Evolutionary conservation across 768 basidiomycete genomes (phyloP), one percentile per base, ranked within the genome.

Genomic region (Lenzites betulinus): DNA sequence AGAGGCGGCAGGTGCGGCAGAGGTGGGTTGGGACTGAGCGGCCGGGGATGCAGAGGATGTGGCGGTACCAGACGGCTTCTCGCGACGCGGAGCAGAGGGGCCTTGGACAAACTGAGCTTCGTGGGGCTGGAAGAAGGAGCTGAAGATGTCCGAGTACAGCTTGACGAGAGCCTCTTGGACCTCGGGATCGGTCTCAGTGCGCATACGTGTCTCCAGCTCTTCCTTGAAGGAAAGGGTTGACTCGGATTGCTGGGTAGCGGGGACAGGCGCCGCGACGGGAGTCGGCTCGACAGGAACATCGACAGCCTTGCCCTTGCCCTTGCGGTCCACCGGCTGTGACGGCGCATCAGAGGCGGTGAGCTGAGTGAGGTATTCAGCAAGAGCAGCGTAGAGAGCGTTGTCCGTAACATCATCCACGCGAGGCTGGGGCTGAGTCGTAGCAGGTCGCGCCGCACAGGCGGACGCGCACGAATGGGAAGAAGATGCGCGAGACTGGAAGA

Each of bases 281-380:
- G 38, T 23, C 16, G 51, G n/a, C 16, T 58, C 26, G 11, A 8
- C 16, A 35, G 59, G 35, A 44, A 62, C n/a, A 43, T 67, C 54
- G 39, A 59, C 44, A 8, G 65, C 66, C 51, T 66, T 70, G 18
- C 68, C 68, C 60, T 68, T 68, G 43, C 62, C 68, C 53, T 65
- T 64, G 44, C 36, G 42, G 16, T 58, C 65, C 7, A 53, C 53
- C 6, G 69, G 54, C 15, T 25, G 13, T 1, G 44, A 22, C 6
- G 44, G 6, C 15, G 42, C 9, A 9, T n/a, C 9, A 7, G 50
- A 16, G 5, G 55, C 35, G 13, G 51, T 38, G 25, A 62, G 33
- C 16, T 47, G n/a, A 6, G 25, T 38, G 33, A 64, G 53, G 56
- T 57, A 35, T 28, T 53, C 36, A 26, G 46, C 15, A 23, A 56